These are phyloP conservation scores for Suillus plorans DNA, from an alignment of 768 basidiomycete genomes.

Conservation along the genomic window DNA sequence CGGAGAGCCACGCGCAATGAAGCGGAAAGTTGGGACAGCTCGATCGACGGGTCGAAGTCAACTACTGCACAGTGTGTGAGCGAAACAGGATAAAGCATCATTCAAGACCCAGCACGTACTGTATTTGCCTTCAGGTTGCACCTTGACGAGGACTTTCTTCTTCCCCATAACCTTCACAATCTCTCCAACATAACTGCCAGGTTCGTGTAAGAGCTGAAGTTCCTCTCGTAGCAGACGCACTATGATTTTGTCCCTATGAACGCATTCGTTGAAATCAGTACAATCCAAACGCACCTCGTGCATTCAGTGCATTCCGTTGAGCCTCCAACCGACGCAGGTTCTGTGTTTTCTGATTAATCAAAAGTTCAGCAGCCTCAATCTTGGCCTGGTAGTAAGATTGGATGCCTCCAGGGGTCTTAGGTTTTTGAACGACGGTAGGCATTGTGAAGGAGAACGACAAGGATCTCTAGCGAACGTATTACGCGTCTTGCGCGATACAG, in stretches of 20 bases:
- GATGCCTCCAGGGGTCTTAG: constrained; percentile 58
- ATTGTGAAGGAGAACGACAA: constrained; percentile 22
- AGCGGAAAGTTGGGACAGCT: constrained; percentile 75
- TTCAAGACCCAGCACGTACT: constrained; percentile 54
- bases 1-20: constrained; percentile 92
- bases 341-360: constrained; percentile 96
- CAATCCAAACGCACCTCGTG: constrained; percentile 61
- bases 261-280: constrained; percentile 1
- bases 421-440: constrained; percentile 36
- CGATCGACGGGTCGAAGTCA: constrained; percentile 87
- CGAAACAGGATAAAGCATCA: not conserved
- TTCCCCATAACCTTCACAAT: constrained; percentile 99
- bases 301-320: constrained; percentile 95
- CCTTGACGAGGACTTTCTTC: constrained; percentile 97
- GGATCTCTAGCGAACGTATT: not conserved
- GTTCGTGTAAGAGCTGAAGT: constrained; percentile 89
- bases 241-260: constrained; percentile 27
- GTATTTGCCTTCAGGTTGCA: constrained; percentile 99
- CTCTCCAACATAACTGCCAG: constrained; percentile 97
- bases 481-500: constrained; percentile 4
- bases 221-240: constrained; percentile 91
- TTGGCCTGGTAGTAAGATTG: constrained; percentile 95
- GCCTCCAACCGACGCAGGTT: constrained; percentile 94
- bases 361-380: constrained; percentile 89
- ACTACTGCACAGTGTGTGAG: constrained; percentile 58